Evolutionary conservation across 1,139 yeast species (phyloP).

Genomic region (Taiozyma sp.): DNA sequence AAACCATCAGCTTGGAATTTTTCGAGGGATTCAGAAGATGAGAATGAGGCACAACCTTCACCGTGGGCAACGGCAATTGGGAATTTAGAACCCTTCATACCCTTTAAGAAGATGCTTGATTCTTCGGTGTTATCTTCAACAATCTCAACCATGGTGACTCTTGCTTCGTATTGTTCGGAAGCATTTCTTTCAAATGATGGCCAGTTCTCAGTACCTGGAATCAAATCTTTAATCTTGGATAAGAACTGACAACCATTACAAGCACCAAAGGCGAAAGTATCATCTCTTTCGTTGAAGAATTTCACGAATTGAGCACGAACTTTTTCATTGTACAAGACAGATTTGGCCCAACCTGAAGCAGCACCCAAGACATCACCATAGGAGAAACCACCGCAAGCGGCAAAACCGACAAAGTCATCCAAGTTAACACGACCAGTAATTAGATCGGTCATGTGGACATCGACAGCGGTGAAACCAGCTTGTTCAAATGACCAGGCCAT

Average conservation of each 20-base stretch:
- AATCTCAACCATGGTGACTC: conserved; percentile 87
- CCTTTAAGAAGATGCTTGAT: conserved; percentile 73
- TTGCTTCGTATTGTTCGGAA: conserved; percentile 95
- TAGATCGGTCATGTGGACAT: conserved; percentile 96
- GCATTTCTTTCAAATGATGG: conserved; percentile 90
- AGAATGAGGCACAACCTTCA: conserved; percentile 87
- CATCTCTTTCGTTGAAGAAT: conserved; percentile 81
- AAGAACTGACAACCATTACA: conserved; percentile 99
- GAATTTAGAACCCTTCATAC: conserved; percentile 86
- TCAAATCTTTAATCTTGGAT: conserved; percentile 78
- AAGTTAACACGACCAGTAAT: conserved; percentile 68
- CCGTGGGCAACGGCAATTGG: conserved; percentile 99
- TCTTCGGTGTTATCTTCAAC: conserved; percentile 42
- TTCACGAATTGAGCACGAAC: conserved; percentile 71
- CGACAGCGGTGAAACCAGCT: conserved; percentile 91
- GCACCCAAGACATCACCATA: conserved; percentile 99
- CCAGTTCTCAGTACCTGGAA: conserved; percentile 97
- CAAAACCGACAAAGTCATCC: conserved; percentile 83
- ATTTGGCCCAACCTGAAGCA: conserved; percentile 99
- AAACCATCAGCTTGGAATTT: conserved; percentile 45
- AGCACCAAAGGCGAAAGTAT: conserved; percentile 98
- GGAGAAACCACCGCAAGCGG: conserved; percentile 99
- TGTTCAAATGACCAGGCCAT: conserved; percentile 97
- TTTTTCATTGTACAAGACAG: conserved; percentile 79
- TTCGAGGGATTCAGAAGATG: conserved; percentile 33